Base-by-base conservation (phyloP, 192 early-diverging fungal genomes). In the Mortierella claussenii region DNA sequence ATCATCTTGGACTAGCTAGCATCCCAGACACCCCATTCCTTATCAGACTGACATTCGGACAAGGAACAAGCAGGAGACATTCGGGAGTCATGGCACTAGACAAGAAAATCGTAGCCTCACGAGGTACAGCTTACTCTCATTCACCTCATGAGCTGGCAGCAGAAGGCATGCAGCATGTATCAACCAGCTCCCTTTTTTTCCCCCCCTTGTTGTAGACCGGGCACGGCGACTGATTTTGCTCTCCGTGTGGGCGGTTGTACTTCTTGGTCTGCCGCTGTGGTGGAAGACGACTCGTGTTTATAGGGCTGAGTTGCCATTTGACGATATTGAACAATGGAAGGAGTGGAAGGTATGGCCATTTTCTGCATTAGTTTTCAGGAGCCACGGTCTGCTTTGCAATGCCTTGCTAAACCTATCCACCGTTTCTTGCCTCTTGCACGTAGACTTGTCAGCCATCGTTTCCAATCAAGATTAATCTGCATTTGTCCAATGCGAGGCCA, bases 251-350 rank as follows among this genome's bases (percentile, higher is more conserved):
- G 59, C 56, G 7, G 80, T 92, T 3, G 71, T 94, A 26, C 56
- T 91, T 23, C 24, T 92, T 26, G 88, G 81, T 3, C 45, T 91
- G 13, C 94, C 94, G 1, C 82, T 93, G 27, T 95, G 94, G 94
- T 92, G 88, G 88, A 83, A 85, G 40, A 92, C 92, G 4, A 95
- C 93, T 0, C 88, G 91, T 23, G 90, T 95, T 8, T 88, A 94
- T 56, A 82, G 94, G 11, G 92, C 94, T 5, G 80, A 86, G 27
- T 60, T 95, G 56, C 92, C 93, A 4, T 83, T 85, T 55, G 68
- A 78, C 11, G 81, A 87, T 31, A 91, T 95, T 40, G 73, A 85
- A 20, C 47, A 58, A 21, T 90, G 88, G 88, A 65, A 81, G 27
- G 58, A 82, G 18, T 64, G 73, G 69, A 60, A 83, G 68, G 87